Evolutionary conservation across 371 early-diverging fungal genomes (phyloP).

Genomic region (Apophysomyces trapeziformis): DNA sequence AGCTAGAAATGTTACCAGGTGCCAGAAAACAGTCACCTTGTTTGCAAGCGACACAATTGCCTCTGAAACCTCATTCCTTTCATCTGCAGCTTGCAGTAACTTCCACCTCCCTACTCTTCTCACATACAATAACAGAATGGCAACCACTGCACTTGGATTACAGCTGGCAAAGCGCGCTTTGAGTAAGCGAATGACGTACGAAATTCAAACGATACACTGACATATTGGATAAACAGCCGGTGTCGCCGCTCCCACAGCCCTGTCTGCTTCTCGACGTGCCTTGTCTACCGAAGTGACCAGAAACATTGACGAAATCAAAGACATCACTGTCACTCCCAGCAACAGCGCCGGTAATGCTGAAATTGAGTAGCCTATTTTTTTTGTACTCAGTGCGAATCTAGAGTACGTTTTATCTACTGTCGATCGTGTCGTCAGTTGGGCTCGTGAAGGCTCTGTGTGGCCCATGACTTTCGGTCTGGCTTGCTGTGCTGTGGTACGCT

Average conservation of each 20-base stretch:
- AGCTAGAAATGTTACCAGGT: not conserved
- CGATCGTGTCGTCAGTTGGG: conserved; percentile 94
- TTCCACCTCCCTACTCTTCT: conserved; percentile 46
- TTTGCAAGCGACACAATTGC: not conserved
- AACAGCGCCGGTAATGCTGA: conserved; percentile 49
- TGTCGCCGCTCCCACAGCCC: conserved; percentile 31
- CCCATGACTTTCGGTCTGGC: conserved; percentile 99
- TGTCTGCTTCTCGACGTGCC: conserved; percentile 33
- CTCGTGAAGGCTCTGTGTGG: conserved; percentile 93
- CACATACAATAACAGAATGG: conserved; percentile 29
- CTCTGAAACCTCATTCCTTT: conserved; percentile 9
- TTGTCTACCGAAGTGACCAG: conserved; percentile 53
- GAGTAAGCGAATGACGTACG: conserved; percentile 34
- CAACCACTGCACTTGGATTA: conserved; percentile 53
- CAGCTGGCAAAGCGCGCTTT: conserved; percentile 53
- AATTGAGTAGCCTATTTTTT: not conserved
- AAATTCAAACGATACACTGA: conserved; percentile 11
- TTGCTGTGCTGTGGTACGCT: conserved; percentile 87
- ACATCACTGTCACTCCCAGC: conserved; percentile 49
- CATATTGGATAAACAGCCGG: conserved; percentile 22
- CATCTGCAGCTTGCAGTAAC: conserved; percentile 9
- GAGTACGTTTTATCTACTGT: conserved; percentile 84
- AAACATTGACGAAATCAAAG: conserved; percentile 56
- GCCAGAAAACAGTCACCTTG: conserved; percentile 2
- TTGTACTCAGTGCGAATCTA: conserved; percentile 19